Base-by-base conservation (phyloP, 2,329 filamentous ascomycete genomes). In the Aspergillus novoparasiticus region DNA sequence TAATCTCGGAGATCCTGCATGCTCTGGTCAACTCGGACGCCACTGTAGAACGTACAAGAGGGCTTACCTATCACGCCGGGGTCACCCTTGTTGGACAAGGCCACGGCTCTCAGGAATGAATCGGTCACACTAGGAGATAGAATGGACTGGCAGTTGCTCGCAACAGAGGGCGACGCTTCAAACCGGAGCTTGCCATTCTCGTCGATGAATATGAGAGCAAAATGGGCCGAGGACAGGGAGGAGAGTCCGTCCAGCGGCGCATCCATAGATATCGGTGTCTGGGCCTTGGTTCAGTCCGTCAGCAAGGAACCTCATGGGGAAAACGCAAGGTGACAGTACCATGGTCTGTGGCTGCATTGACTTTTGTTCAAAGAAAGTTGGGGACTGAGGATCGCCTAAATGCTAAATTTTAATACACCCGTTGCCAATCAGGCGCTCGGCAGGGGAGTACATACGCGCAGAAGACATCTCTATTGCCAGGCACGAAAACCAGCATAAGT, bases 171-270 rank as follows among this genome's bases (percentile, higher is more conserved):
- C 12, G 74, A 76, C 11, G 73, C 68, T 58, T 71, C 68, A 32
- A 75, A 70, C 26, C 73, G 69, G 14, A 76, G 68, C 55, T 75
- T 73, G 6, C 73, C 74, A 57, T 67, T 64, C 32, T 69, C 64
- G 54, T 75, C 73, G 34, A 75, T 70, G 48, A 75, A 76, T 30
- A 76, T 73, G 19, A 76, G 64, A 51, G 74, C 74, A 68, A 71
- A 76, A 59, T 76, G 74, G 9, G 68, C 62, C 58, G 67, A 74
- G 3, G 63, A 61, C 59, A 69, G 60, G 58, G 67, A 73, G 4
- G 63, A 61, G 58, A 69, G 60, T 19, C 66, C 68, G 43, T 69
- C 68, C 43, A 64, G 64, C 43, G 68, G 66, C 51, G 70, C 63
- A 57, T 66, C 68, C 66, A 66, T 66, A 5, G 70, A 69, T 62